Evolutionary conservation across 2,329 filamentous ascomycete species (phyloP), one percentile per base, ranked within the genome.

Genomic region (Madurella mycetomatis): DNA sequence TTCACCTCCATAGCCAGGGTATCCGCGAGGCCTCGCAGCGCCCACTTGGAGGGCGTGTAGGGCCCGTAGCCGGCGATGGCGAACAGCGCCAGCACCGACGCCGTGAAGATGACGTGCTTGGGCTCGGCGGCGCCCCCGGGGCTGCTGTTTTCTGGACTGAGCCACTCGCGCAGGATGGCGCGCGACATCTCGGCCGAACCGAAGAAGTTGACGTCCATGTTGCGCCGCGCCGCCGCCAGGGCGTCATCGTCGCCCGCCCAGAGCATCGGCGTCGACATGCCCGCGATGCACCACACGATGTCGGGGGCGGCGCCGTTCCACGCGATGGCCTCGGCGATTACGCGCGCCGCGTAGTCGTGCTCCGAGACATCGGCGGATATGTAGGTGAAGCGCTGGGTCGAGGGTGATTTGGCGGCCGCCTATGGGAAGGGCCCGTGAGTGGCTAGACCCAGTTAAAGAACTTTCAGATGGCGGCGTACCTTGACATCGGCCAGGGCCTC

Each of bases 181-280:
- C 95, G 90, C 39, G 90, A 87, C 73, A 95, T 88, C 69, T 95
- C 94, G 41, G 87, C 86, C 31, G 85, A 84, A 47, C 90, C 88
- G 80, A 86, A 96, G 75, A 90, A 97, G 73, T 96, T 92, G 62
- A 92, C 82, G 66, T 96, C 90, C 90, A 96, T 96, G 69, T 95
- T 90, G 60, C 79, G 76, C 41, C 86, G 81, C 61, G 91, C 75
- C 11, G 80, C 81, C 8, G 84, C 74, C 49, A 89, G 75, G 9
- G 87, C 79, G 40, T 83, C 84, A 57, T 95, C 88, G 19, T 96
- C 88, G 60, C 25, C 25, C 25, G 88, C 70, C 74, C 92, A 95
- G 57, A 95, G 85, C 37, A 82, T 79, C 0, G 92, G 92, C 15
- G 76, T 78, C 5, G 88, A 82, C 60, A 82, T 77, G 56, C 92